Percentiles rank a stretch among this genome's conserved stretches.
Evolutionary conservation across 495 filamentous ascomycete genomes (phyloP).

Genomic region (Cercophora sp.): DNA sequence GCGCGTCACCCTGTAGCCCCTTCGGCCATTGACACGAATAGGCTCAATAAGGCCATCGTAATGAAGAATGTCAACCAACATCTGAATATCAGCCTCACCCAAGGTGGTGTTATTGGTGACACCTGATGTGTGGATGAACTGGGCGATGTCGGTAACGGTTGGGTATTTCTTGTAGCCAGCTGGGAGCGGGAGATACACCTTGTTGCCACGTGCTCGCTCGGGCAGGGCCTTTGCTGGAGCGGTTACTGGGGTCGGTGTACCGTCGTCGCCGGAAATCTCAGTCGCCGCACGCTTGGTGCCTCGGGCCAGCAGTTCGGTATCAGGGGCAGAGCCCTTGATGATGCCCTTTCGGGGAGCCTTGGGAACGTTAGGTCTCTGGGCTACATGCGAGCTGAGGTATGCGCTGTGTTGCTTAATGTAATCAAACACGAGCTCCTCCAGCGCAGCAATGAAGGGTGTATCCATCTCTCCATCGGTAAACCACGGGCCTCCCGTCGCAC

Average conservation of each 20-base stretch:
- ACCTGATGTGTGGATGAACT: slow-evolving; percentile 59
- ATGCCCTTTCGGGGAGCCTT: slow-evolving; percentile 41
- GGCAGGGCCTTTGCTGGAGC: too few species aligned
- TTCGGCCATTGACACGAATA: slow-evolving; percentile 39
- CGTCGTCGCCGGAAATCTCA: slow-evolving; percentile 42
- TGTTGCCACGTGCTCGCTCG: slow-evolving; percentile 14
- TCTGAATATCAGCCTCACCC: slow-evolving; percentile 66
- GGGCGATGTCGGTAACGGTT: slow-evolving; percentile 66
- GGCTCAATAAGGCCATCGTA: slow-evolving; percentile 74
- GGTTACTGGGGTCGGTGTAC: slow-evolving; percentile 26
- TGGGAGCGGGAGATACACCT: slow-evolving; percentile 58
- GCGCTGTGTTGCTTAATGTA: slow-evolving; percentile 69
- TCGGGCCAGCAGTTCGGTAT: slow-evolving; percentile 16
- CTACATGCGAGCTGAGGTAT: slow-evolving; percentile 43
- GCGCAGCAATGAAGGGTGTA: slow-evolving; percentile 71
- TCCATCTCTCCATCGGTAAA: slow-evolving; percentile 79
- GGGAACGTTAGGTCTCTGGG: slow-evolving; percentile 14
- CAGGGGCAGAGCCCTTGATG: slow-evolving; percentile 31
- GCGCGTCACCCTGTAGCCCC: slow-evolving; percentile 49
- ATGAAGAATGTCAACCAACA: slow-evolving; percentile 77
- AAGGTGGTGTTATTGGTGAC: slow-evolving; percentile 62
- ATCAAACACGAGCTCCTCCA: slow-evolving; percentile 63
- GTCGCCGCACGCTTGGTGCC: slow-evolving; percentile 42
- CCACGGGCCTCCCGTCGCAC: slow-evolving; percentile 89
- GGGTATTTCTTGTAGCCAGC: slow-evolving; percentile 71